Conservation (phyloP, 192 early-diverging fungal genomes). For the Geranomyces michiganensis region DNA sequence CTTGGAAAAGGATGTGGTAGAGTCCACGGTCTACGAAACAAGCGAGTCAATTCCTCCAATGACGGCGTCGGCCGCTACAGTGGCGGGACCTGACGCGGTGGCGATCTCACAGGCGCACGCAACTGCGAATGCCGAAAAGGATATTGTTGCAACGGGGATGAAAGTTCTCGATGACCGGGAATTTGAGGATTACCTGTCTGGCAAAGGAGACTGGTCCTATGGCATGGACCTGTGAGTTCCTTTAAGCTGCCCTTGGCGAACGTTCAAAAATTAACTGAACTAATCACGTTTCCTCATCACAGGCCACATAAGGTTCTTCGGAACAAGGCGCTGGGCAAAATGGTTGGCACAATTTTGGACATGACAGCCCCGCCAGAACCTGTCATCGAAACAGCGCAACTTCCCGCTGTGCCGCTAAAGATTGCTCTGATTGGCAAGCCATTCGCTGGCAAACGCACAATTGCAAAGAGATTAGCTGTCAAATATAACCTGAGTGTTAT, state of each 20-base stretch:
- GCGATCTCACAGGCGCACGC: constrained; percentile 7
- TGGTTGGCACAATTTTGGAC: constrained; percentile 52
- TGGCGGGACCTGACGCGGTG: constrained; percentile 16
- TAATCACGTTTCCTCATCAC: background rate
- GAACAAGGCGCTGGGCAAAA: constrained; percentile 45
- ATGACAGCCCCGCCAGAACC: constrained; percentile 48
- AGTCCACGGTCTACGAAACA: constrained; percentile 9
- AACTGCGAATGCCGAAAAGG: background rate
- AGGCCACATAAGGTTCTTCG: constrained; percentile 7
- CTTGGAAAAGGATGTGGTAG: constrained; percentile 44
- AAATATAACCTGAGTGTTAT: constrained; percentile 46
- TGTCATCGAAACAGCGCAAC: constrained; percentile 24
- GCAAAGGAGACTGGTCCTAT: constrained; percentile 49
- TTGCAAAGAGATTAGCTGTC: constrained; percentile 44
- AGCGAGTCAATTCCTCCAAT: background rate
- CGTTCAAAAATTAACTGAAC: background rate
- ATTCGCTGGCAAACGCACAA: constrained; percentile 54
- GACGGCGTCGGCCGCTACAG: background rate
- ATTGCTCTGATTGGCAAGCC: constrained; percentile 58
- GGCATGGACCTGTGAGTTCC: constrained; percentile 25
- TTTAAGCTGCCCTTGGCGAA: background rate
- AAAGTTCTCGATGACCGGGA: constrained; percentile 56
- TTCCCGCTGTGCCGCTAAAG: constrained; percentile 55
- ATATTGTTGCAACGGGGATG: constrained; percentile 32
- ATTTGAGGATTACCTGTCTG: constrained; percentile 57